Evolutionary conservation across 805 yeast genomes (phyloP).

Genomic region (Tetrapisispora pingtungensis): DNA sequence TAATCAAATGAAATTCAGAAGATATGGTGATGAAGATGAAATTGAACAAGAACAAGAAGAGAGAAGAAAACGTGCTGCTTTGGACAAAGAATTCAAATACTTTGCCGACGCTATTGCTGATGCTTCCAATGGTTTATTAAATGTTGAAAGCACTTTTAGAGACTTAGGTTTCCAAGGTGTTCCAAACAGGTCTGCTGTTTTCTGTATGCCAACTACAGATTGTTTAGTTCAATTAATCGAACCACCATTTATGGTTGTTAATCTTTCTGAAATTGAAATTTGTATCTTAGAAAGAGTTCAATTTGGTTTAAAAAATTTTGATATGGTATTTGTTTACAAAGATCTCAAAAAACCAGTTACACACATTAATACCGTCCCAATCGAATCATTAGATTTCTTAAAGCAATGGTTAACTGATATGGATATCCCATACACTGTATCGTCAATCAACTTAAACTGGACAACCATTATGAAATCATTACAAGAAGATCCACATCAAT

Average conservation of each 20-base stretch:
- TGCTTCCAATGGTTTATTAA: conserved; percentile 71
- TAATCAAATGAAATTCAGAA: conserved; percentile 51
- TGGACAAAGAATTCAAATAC: conserved; percentile 83
- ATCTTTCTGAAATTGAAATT: conserved; percentile 83
- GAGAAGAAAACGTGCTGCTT: conserved; percentile 77
- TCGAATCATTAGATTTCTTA: conserved; percentile 81
- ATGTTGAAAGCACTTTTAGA: conserved; percentile 88
- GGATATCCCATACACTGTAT: conserved; percentile 89
- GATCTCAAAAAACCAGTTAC: conserved; percentile 82
- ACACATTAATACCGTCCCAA: conserved; percentile 90
- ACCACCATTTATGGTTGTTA: conserved; percentile 88
- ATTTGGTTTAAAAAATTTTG: conserved; percentile 93
- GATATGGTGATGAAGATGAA: conserved; percentile 98
- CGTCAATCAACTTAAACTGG: conserved; percentile 95
- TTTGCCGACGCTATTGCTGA: conserved; percentile 90
- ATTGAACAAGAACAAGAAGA: conserved; percentile 98
- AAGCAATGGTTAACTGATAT: conserved; percentile 97
- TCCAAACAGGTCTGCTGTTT: conserved; percentile 87
- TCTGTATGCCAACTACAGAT: conserved; percentile 94
- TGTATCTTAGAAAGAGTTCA: conserved; percentile 96
- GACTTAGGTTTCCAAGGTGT: conserved; percentile 97
- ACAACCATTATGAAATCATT: conserved; percentile 89
- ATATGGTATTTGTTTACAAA: conserved; percentile 90
- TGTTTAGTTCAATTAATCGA: conserved; percentile 90
- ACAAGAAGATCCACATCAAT: conserved; percentile 84